phyloP scores from a whole-genome alignment of 2,329 filamentous ascomycete genomes.

The Fusarium secorum region DNA sequence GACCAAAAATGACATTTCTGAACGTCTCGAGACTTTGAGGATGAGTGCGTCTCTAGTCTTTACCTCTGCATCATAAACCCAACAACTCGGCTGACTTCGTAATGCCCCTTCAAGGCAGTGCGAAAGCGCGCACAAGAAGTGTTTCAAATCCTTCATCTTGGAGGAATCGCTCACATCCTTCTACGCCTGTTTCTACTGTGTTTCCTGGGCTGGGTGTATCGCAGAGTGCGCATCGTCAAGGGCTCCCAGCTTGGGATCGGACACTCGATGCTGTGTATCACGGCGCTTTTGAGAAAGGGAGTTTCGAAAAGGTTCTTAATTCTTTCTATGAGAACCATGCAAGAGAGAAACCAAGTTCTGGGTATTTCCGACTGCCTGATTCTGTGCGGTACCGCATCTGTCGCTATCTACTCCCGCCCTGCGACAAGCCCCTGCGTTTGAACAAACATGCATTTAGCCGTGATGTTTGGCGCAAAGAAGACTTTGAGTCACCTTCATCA shows the following conservation, averaged over 20 bases:
- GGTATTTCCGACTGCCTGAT: conserved; percentile 41
- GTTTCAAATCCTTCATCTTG: conserved; percentile 7
- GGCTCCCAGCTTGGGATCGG: conserved; percentile 48
- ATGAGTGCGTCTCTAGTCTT: conserved; percentile 26
- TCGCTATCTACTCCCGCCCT: conserved; percentile 31
- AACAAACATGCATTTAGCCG: conserved; percentile 40
- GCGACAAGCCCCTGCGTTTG: conserved; percentile 42
- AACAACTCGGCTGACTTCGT: conserved; percentile 7
- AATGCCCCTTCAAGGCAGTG: conserved; percentile 13
- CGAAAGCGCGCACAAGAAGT: conserved; percentile 24
- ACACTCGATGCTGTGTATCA: conserved; percentile 50
- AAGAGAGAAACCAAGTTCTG: conserved; percentile 3
- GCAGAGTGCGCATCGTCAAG: conserved; percentile 4
- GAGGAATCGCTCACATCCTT: conserved; percentile 7
- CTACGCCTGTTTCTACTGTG: neutral
- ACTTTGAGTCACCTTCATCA: conserved; percentile 44
- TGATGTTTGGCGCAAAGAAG: conserved; percentile 47
- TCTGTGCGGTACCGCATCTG: conserved; percentile 42
- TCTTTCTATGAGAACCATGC: conserved; percentile 35
- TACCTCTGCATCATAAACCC: too few species aligned
- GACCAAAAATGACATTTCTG: conserved; percentile 9
- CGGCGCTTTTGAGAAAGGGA: conserved; percentile 1
- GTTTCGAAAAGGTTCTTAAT: conserved; percentile 32
- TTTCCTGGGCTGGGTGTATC: neutral
- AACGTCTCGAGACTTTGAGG: conserved; percentile 19